Evolutionary conservation across 2,329 filamentous ascomycete genomes (phyloP).

Genomic region (Dendryphion nanum): DNA sequence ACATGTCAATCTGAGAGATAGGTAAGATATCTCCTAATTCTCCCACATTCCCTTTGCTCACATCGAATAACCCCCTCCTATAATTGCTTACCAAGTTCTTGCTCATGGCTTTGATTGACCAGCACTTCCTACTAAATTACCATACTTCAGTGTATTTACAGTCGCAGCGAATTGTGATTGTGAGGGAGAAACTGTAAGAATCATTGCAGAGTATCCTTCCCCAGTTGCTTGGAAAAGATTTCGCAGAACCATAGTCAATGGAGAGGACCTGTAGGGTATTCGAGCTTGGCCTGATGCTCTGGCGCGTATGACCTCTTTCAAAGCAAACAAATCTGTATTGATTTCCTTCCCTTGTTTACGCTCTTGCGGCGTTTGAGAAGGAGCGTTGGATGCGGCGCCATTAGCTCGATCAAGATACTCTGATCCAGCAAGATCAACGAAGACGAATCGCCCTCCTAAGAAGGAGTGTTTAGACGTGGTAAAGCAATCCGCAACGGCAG

Average conservation of each 20-base stretch:
- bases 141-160: constrained; percentile 46
- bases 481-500: constrained; percentile 23
- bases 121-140: constrained; percentile 38
- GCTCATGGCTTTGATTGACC: too few relatives aligned
- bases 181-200: constrained; percentile 42
- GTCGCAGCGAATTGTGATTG: constrained; percentile 40
- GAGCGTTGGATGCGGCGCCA: constrained; percentile 6
- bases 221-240: constrained; percentile 36
- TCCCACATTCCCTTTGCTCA: too few relatives aligned
- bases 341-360: constrained; percentile 45
- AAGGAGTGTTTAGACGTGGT: constrained; percentile 18
- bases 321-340: constrained; percentile 45
- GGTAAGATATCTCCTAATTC: too few relatives aligned
- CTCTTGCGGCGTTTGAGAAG: constrained; percentile 39
- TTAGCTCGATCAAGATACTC: constrained; percentile 42
- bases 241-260: constrained; percentile 45
- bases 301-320: constrained; percentile 50
- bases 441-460: constrained; percentile 45
- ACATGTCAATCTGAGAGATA: too few relatives aligned
- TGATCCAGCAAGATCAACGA: constrained; percentile 48
- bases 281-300: constrained; percentile 31
- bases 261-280: constrained; percentile 44
- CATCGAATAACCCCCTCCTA: too few relatives aligned
- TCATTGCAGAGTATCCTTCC: constrained; percentile 33
- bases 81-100: too few relatives aligned